Evolutionary conservation across 345 rosid species (phyloP).

Genomic region (Eucalyptus tenuipes): DNA sequence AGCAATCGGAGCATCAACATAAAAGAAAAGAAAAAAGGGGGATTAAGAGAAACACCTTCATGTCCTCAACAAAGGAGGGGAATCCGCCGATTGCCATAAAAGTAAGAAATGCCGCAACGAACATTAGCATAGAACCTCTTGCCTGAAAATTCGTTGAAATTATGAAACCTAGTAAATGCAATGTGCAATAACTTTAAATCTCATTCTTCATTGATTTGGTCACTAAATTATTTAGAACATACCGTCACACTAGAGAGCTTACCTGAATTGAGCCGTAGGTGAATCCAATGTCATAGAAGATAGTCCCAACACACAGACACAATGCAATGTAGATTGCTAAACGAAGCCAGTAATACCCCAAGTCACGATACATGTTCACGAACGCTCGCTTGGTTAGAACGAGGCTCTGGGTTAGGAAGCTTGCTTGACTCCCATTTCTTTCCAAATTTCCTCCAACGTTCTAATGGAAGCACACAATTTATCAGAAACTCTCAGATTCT

Average conservation of each 20-base stretch:
- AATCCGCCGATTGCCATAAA: conserved; percentile 50
- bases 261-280: conserved; percentile 50
- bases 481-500: not conserved
- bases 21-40: not conserved
- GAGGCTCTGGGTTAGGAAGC: conserved; percentile 21
- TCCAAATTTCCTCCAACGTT: not conserved
- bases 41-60: conserved; percentile 18
- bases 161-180: not conserved
- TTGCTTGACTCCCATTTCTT: conserved; percentile 9
- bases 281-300: conserved; percentile 8
- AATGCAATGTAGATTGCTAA: conserved; percentile 36
- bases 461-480: not conserved
- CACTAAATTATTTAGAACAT: not conserved
- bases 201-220: not conserved
- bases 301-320: conserved; percentile 38
- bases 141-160: conserved; percentile 6
- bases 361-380: conserved; percentile 50
- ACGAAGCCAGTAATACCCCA: conserved; percentile 62
- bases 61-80: conserved; percentile 52
- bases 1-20: not conserved
- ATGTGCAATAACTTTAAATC: not conserved
- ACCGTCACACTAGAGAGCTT: not conserved
- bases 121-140: conserved; percentile 31
- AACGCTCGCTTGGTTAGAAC: conserved; percentile 35
- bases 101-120: conserved; percentile 33